Evolutionary conservation across 768 basidiomycete genomes (phyloP).

Genomic region (Termitomyces sp.): DNA sequence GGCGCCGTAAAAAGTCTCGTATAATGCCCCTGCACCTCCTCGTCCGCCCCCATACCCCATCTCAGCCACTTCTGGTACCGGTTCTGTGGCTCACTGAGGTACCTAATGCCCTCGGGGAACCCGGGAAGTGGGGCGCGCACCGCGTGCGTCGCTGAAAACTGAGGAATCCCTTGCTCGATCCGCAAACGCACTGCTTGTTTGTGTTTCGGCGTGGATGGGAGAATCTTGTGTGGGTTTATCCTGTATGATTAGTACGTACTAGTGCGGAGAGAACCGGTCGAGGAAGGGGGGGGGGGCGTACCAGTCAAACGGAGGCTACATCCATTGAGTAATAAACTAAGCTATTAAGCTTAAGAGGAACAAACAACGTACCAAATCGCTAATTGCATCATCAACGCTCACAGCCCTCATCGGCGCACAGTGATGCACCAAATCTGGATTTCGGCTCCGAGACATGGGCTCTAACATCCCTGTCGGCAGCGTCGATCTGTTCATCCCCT

Average conservation of each 20-base stretch:
- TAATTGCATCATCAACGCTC: constrained; percentile 60
- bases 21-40: constrained; percentile 49
- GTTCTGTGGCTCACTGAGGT: constrained; percentile 39
- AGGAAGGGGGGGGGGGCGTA: constrained; percentile 10
- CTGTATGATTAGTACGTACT: constrained; percentile 28
- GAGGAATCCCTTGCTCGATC: constrained; percentile 33
- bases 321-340: no score
- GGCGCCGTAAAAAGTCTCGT: constrained; percentile 33
- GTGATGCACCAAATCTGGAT: constrained; percentile 32
- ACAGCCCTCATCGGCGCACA: constrained; percentile 57
- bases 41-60: constrained; percentile 20
- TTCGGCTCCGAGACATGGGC: constrained; percentile 38
- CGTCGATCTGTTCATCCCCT: constrained; percentile 23
- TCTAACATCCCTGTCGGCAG: constrained; percentile 39
- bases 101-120: constrained; percentile 35
- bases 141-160: constrained; percentile 32
- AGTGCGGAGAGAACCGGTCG: no score
- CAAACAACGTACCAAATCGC: constrained; percentile 55
- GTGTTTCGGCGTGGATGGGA: constrained; percentile 27
- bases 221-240: constrained; percentile 48
- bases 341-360: no score
- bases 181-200: constrained; percentile 29
- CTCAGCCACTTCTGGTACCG: constrained; percentile 35
- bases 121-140: constrained; percentile 31
- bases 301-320: constrained; percentile 75